phyloP scores from a whole-genome alignment of 306 rosid genomes.

The Alnus glutinosa region DNA sequence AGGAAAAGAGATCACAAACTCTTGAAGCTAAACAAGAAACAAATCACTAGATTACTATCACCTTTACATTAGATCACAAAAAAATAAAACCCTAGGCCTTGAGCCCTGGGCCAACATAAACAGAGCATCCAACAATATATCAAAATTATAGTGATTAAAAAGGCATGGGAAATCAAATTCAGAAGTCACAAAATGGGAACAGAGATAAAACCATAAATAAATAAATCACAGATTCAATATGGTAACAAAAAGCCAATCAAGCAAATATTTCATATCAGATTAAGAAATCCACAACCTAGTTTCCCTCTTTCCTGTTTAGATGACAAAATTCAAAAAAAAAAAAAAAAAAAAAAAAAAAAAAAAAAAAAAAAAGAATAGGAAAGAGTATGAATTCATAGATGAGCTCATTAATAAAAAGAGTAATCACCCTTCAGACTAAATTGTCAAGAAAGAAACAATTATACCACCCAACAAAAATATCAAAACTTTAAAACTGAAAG shows the following conservation, averaged over 20 bases:
- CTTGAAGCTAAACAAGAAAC: constrained; percentile 19
- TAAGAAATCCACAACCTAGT: background rate
- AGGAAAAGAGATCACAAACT: constrained; percentile 6
- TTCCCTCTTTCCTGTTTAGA: background rate
- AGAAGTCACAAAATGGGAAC: background rate
- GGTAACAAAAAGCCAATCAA: background rate
- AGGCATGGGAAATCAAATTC: background rate
- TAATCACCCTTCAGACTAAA: constrained; percentile 8
- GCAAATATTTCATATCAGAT: background rate
- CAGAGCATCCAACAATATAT: constrained; percentile 17
- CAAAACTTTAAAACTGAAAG: background rate
- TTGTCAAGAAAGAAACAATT: background rate
- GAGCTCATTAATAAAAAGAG: background rate
- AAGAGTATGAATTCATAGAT: background rate
- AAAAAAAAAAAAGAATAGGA: background rate
- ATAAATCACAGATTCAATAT: background rate
- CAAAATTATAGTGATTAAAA: background rate
- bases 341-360: background rate
- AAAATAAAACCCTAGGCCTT: constrained; percentile 11
- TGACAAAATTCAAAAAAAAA: background rate
- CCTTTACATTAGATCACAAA: constrained; percentile 16
- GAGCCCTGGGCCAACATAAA: constrained; percentile 4
- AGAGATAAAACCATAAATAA: background rate
- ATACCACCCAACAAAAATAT: background rate
- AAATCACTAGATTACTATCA: constrained; percentile 5